Conservation (phyloP, 2,329 filamentous ascomycete genomes). For the Elsinoe ampelina region DNA sequence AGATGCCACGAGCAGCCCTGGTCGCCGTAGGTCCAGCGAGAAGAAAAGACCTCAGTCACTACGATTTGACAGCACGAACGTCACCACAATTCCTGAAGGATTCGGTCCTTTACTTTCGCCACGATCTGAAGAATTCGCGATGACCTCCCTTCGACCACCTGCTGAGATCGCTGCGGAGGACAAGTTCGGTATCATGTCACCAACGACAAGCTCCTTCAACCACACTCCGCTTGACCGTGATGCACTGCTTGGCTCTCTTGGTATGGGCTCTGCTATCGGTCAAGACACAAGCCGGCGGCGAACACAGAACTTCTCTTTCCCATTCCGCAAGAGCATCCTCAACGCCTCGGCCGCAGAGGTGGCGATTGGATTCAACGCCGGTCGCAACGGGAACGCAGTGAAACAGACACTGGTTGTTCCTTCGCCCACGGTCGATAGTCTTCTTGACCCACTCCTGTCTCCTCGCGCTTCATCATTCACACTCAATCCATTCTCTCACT, state of each 20-base stretch:
- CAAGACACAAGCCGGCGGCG: constrained; percentile 9
- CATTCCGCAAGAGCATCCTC: constrained; percentile 7
- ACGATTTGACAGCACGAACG: constrained; percentile 12
- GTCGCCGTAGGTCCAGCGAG: not conserved
- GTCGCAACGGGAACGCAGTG: constrained; percentile 26
- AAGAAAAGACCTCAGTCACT: constrained; percentile 15
- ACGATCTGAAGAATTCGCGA: constrained; percentile 29
- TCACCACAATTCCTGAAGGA: constrained; percentile 2
- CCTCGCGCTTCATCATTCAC: constrained; percentile 66
- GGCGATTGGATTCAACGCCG: constrained; percentile 20
- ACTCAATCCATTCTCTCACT: constrained; percentile 50
- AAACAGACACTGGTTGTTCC: constrained; percentile 17
- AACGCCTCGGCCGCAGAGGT: not conserved
- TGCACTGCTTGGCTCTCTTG: constrained; percentile 26
- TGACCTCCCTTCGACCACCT: constrained; percentile 26
- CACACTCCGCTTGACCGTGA: constrained; percentile 28
- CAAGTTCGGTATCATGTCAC: constrained; percentile 32
- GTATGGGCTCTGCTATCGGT: constrained; percentile 25
- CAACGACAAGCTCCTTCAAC: constrained; percentile 34
- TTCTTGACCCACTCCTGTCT: constrained; percentile 53
- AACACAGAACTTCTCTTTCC: constrained; percentile 11
- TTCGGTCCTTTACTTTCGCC: constrained; percentile 28
- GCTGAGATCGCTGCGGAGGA: constrained; percentile 26
- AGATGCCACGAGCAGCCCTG: constrained; percentile 19
- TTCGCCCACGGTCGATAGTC: constrained; percentile 18